Conservation (phyloP, 1,284 basidiomycete genomes). For the Leccinum griseonigrum region DNA sequence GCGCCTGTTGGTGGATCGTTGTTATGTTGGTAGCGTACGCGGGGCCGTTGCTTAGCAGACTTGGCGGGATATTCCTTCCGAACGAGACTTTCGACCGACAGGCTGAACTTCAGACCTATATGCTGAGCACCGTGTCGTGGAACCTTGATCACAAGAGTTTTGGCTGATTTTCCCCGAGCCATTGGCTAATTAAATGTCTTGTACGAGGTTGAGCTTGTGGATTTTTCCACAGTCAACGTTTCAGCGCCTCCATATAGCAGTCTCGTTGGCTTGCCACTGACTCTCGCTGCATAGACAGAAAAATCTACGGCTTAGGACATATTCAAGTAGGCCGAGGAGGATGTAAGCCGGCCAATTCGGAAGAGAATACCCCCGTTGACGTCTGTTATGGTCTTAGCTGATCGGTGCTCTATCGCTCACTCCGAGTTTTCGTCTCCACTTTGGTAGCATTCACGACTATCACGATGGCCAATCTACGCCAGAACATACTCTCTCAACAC, state of each 20-base stretch:
- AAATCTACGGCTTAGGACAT: not conserved
- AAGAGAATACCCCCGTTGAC: slow-evolving; percentile 11
- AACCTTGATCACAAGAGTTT: slow-evolving; percentile 57
- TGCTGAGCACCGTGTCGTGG: slow-evolving; percentile 73
- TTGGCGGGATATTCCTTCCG: slow-evolving; percentile 37
- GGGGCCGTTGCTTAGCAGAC: slow-evolving; percentile 33
- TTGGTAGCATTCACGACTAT: not conserved
- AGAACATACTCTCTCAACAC: slow-evolving; percentile 39
- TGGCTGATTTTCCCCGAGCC: slow-evolving; percentile 31
- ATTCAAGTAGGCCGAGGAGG: not conserved
- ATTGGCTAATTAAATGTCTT: slow-evolving; percentile 13
- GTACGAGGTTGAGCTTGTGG: slow-evolving; percentile 4
- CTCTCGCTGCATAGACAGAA: not conserved
- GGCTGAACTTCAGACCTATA: slow-evolving; percentile 58
- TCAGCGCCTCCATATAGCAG: slow-evolving; percentile 21
- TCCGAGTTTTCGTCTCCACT: not conserved
- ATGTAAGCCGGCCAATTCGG: slow-evolving; percentile 1
- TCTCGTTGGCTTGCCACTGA: not conserved
- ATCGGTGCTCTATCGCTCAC: not conserved
- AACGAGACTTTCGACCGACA: slow-evolving; percentile 55
- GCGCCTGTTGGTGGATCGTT: slow-evolving; percentile 46
- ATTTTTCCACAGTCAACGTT: not conserved
- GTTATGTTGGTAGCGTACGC: slow-evolving; percentile 60
- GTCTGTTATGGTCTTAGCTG: slow-evolving; percentile 16
- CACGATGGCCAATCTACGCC: slow-evolving; percentile 18